Evolutionary conservation across 192 early-diverging fungal species (phyloP), one percentile per base, ranked within the genome.

Genomic region (Dimargaris cristalligena): DNA sequence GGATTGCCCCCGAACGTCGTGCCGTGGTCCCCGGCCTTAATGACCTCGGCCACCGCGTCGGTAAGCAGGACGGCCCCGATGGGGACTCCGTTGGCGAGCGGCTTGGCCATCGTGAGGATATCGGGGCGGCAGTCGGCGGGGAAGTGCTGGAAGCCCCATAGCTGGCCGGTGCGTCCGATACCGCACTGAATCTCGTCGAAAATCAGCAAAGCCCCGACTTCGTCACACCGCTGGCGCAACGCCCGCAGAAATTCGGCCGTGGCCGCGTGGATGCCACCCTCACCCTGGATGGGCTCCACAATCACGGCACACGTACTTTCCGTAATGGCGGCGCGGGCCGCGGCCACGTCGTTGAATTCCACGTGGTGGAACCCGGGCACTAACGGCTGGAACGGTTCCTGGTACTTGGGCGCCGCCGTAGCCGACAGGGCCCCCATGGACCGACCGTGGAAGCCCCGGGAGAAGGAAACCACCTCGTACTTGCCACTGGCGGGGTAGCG

Each of bases 171-270:
- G 55, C 93, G 83, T 20, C 90, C 90, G 38, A 97, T 62, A 1
- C 93, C 93, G 69, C 93, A 93, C 82, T 94, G 91, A 65, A 96
- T 91, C 71, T 96, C 91, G 77, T 94, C 95, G 67, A 77, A 92
- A 58, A 99, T 94, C 68, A 99, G 74, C 52, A 95, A 49, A n/a
- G 88, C 87, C 14, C 84, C 85, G 28, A 87, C 82, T 57, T 90
- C 81, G 67, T 92, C 78, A 67, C 93, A 95, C 44, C 81, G 74
- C 30, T 73, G 66, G 41, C 92, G 81, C 28, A 98, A 52, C 14
- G 80, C 78, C 60, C 80, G 70, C 67, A 96, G 65, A 60, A 95
- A 98, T 51, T 83, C 87, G 3, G 74, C 66, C 1, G 67, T 73
- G 0, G 87, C 90, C 33, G 71, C 47, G 65, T 82, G 78, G 62